A percentile compares a stretch with the other conserved stretches of the same genome.
These are phyloP conservation scores for Cyberlindnera meyerae DNA, from an alignment of 805 yeast genomes.

Conservation along the genomic window DNA sequence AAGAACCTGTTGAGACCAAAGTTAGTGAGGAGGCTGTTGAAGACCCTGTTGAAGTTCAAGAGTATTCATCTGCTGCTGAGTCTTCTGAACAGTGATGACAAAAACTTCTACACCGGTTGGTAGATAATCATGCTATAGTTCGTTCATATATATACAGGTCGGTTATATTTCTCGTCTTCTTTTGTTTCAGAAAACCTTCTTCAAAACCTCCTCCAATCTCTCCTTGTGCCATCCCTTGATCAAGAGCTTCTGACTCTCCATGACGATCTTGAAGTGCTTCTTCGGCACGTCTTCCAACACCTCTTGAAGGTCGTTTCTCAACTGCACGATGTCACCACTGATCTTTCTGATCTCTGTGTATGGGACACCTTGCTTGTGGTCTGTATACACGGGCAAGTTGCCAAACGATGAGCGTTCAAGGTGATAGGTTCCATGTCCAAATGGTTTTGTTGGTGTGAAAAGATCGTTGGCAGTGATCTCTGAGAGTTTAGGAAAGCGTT, in stretches of 20 bases:
- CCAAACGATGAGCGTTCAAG: conserved; percentile 52
- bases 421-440: conserved; percentile 30
- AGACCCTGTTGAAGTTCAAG: too few species aligned
- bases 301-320: conserved; percentile 60
- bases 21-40: too few species aligned
- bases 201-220: conserved; percentile 14
- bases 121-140: background rate
- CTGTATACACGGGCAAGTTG: conserved; percentile 77
- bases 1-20: conserved; percentile 2
- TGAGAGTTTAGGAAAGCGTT: conserved; percentile 26
- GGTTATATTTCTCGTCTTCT: background rate
- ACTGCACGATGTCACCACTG: conserved; percentile 58
- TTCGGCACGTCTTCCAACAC: conserved; percentile 44
- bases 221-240: conserved; percentile 24
- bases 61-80: background rate
- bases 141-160: conserved; percentile 6
- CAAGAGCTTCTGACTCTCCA: conserved; percentile 45
- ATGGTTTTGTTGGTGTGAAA: conserved; percentile 16
- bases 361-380: conserved; percentile 53
- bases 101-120: too few species aligned
- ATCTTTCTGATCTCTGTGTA: conserved; percentile 72
- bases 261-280: conserved; percentile 42
- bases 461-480: conserved; percentile 29
- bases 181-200: conserved; percentile 14
- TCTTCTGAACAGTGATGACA: background rate